A percentile compares a stretch with the other conserved stretches of the same genome.
Conservation (phyloP, 2,329 filamentous ascomycete species). For the Neopestalotiopsis clavispora region DNA sequence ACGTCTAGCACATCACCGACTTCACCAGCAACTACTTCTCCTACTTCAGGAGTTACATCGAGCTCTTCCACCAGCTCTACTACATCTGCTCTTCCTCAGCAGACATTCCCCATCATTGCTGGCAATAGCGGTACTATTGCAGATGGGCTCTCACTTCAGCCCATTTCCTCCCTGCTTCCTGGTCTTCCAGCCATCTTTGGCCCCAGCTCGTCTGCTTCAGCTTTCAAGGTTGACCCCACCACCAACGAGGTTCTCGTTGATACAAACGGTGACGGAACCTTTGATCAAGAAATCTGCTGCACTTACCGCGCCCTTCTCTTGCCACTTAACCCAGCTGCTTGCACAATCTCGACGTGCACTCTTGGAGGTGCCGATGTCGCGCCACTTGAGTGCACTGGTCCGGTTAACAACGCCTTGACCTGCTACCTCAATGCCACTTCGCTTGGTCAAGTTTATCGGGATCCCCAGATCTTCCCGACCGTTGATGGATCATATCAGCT, state of each 20-base stretch:
- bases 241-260: background rate
- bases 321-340: background rate
- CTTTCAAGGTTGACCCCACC: background rate
- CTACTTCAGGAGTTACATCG: background rate
- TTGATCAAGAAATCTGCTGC: constrained; percentile 4
- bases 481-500: background rate
- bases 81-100: background rate
- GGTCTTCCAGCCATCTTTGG: background rate
- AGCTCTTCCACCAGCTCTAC: background rate
- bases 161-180: background rate
- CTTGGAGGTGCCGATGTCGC: background rate
- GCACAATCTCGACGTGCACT: background rate
- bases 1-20: background rate
- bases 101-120: background rate
- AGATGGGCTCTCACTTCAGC: background rate
- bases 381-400: background rate
- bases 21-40: background rate
- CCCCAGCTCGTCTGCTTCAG: background rate
- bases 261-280: background rate
- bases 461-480: background rate
- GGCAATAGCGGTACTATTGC: background rate
- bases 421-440: constrained; percentile 8
- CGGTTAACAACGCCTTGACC: background rate
- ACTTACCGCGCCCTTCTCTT: background rate
- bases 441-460: background rate